Conservation (phyloP, 2,329 filamentous ascomycete species). For the Leptodontidium sp. region DNA sequence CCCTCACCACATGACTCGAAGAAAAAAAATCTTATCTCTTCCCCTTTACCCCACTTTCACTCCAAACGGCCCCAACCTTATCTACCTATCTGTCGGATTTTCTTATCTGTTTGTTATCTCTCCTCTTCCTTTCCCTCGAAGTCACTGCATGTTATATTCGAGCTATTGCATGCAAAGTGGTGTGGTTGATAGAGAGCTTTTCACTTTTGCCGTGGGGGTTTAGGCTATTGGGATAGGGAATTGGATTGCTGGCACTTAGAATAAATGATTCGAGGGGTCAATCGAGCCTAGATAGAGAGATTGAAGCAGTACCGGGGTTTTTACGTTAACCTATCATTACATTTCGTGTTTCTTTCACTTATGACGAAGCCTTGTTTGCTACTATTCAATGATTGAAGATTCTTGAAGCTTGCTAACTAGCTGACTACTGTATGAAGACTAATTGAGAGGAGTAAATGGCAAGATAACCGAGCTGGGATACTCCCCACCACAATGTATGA, state of each 20-base stretch:
- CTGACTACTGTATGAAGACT: neutral
- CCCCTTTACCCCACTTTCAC: conserved; percentile 11
- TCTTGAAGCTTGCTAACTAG: neutral
- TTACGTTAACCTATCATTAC: too few relatives aligned
- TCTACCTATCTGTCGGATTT: neutral
- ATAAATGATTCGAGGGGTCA: too few relatives aligned
- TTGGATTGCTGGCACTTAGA: too few relatives aligned
- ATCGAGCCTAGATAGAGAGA: too few relatives aligned
- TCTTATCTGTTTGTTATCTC: conserved; percentile 5
- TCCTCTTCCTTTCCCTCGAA: neutral
- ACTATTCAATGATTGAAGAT: too few relatives aligned
- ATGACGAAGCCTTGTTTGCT: too few relatives aligned
- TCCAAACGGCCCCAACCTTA: conserved; percentile 1
- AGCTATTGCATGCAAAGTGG: neutral
- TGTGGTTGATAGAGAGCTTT: too few relatives aligned
- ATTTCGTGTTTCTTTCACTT: too few relatives aligned
- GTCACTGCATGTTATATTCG: neutral
- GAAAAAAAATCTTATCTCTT: conserved; percentile 16
- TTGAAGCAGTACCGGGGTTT: too few relatives aligned
- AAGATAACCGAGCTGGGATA: conserved; percentile 22
- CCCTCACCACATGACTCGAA: conserved; percentile 12
- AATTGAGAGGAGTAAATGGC: conserved; percentile 3
- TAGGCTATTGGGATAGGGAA: too few relatives aligned
- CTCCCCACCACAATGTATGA: conserved; percentile 17
- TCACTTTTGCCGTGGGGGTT: too few relatives aligned